Evolutionary conservation across 2,329 filamentous ascomycete species (phyloP).

Genomic region (Colletotrichum tropicicola): DNA sequence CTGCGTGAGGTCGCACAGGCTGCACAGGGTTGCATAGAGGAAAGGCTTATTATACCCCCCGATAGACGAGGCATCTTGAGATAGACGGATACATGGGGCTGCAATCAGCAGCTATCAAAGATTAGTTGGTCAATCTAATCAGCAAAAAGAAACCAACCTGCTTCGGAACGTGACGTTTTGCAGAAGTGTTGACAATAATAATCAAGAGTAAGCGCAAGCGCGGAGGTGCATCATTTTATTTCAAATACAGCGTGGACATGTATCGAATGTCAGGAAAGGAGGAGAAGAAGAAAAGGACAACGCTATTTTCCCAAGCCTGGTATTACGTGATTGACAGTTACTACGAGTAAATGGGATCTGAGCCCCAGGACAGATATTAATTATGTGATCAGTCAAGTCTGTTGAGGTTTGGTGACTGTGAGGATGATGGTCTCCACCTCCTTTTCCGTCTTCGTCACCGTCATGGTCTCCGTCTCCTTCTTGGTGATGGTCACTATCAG

Average conservation of each 20-base stretch:
- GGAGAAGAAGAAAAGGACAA: neutral
- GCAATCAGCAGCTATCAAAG: no score
- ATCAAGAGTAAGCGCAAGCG: neutral
- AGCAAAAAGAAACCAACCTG: no score
- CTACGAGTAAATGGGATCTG: neutral
- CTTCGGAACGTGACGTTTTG: neutral
- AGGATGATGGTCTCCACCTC: constrained; percentile 25
- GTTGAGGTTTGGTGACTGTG: constrained; percentile 24
- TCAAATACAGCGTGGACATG: neutral
- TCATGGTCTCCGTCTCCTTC: constrained; percentile 29
- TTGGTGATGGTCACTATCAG: constrained; percentile 47
- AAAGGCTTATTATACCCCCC: no score
- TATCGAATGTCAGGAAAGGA: neutral
- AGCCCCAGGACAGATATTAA: neutral
- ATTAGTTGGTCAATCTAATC: no score
- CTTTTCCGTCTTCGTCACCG: constrained; percentile 38
- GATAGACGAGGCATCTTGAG: no score
- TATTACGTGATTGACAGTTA: no score
- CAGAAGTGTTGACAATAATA: neutral
- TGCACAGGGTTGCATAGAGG: no score
- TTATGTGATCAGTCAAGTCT: neutral
- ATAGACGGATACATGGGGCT: no score
- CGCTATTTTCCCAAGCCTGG: constrained; percentile 1
- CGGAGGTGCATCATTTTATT: neutral
- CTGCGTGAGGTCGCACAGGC: no score